Evolutionary conservation across 2,329 filamentous ascomycete genomes (phyloP).

Genomic region (Colletotrichum viniferum): DNA sequence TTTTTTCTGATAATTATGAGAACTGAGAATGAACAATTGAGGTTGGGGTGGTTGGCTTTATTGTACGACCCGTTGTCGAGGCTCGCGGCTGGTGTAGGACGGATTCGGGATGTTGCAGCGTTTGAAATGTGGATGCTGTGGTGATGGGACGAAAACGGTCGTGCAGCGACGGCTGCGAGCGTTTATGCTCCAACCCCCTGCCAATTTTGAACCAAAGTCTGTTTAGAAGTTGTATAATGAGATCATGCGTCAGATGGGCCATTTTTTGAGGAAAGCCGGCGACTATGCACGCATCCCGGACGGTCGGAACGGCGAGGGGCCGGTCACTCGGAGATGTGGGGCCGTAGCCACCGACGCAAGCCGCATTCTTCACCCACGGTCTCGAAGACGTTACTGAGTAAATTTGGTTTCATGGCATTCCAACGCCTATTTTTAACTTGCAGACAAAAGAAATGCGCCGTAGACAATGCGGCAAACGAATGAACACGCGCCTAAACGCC

Average conservation of each 20-base stretch:
- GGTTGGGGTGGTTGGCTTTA: neutral
- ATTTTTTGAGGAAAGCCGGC: neutral
- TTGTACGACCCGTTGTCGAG: neutral
- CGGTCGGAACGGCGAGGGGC: neutral
- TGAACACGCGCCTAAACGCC: slow-evolving; percentile 3
- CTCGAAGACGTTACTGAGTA: neutral
- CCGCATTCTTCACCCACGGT: neutral
- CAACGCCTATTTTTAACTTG: neutral
- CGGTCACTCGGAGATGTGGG: neutral
- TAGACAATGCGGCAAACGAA: neutral
- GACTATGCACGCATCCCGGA: neutral
- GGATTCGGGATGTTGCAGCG: neutral
- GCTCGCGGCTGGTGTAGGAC: neutral
- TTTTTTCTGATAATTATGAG: neutral
- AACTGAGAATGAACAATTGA: neutral
- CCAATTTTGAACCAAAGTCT: neutral
- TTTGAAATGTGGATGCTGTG: neutral
- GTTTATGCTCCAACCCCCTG: neutral
- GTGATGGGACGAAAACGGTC: neutral
- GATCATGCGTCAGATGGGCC: fast-evolving
- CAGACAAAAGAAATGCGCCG: neutral
- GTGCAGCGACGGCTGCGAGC: neutral
- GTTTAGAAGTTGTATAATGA: fast-evolving
- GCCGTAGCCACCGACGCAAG: neutral
- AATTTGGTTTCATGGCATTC: neutral